Percentiles rank a stretch among this genome's conserved stretches.
phyloP scores from a whole-genome alignment of 805 yeast species.

The Middelhovenomyces tepae region DNA sequence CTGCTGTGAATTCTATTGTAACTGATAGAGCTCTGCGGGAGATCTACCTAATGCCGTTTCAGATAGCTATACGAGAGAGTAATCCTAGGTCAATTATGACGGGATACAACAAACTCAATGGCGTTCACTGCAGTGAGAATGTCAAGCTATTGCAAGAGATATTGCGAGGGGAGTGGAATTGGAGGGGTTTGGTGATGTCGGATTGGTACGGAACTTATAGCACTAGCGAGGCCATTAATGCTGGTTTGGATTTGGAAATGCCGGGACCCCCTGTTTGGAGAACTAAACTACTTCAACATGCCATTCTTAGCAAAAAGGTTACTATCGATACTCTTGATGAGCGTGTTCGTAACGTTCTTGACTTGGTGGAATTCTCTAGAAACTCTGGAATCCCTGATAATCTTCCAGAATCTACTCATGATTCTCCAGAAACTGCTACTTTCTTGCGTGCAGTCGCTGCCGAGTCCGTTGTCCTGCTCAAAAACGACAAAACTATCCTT shows the following conservation, averaged over 20 bases:
- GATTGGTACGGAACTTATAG: conserved; percentile 59
- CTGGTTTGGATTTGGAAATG: conserved; percentile 59
- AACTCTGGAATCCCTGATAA: conserved; percentile 35
- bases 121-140: conserved; percentile 46
- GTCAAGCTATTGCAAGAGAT: conserved; percentile 36
- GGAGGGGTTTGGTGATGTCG: conserved; percentile 48
- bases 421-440: conserved; percentile 39
- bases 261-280: conserved; percentile 52
- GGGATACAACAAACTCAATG: conserved; percentile 55
- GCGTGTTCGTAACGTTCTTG: conserved; percentile 40
- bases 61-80: conserved; percentile 45
- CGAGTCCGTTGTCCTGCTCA: conserved; percentile 49
- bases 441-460: conserved; percentile 37
- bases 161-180: conserved; percentile 49
- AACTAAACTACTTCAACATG: conserved; percentile 33
- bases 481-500: conserved; percentile 39
- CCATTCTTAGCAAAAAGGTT: conserved; percentile 35
- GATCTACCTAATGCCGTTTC: conserved; percentile 55
- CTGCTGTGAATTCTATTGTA: conserved; percentile 39
- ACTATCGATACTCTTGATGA: conserved; percentile 36
- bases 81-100: conserved; percentile 53
- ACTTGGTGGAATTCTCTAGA: conserved; percentile 38
- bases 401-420: conserved; percentile 34
- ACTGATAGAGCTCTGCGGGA: conserved; percentile 58
- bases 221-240: conserved; percentile 36